phyloP scores from a whole-genome alignment of 1,139 yeast genomes.

The Trichomonascaceae sp. region DNA sequence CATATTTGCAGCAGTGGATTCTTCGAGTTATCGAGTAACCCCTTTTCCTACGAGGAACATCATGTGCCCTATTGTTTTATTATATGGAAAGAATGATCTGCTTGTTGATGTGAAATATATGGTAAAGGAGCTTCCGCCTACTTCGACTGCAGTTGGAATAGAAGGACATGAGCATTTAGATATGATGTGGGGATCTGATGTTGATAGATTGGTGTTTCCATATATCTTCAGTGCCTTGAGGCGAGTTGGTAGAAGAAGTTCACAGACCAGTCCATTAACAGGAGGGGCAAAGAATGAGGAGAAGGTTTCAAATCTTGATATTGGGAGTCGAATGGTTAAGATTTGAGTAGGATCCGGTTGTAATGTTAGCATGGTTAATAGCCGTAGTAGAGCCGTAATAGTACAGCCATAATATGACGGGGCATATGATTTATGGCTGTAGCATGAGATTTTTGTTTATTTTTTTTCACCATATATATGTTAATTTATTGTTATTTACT shows the following conservation, averaged over 20 bases:
- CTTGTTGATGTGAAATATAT: slow-evolving; percentile 78
- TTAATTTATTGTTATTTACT: too few relatives aligned
- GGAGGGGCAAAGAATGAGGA: neutral
- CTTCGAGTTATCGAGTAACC: slow-evolving; percentile 48
- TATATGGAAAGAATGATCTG: slow-evolving; percentile 78
- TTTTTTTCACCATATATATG: too few relatives aligned
- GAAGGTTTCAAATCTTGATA: neutral
- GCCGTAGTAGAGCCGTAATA: too few relatives aligned
- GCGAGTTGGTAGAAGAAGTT: neutral
- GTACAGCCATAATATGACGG: too few relatives aligned
- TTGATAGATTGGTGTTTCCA: slow-evolving; percentile 47
- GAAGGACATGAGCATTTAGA: slow-evolving; percentile 76
- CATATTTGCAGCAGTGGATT: slow-evolving; percentile 21
- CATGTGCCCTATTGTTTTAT: slow-evolving; percentile 60
- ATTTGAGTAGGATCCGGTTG: neutral
- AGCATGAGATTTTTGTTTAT: too few relatives aligned
- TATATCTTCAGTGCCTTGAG: slow-evolving; percentile 39
- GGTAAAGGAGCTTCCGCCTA: slow-evolving; percentile 48
- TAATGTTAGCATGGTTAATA: neutral
- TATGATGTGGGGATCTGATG: slow-evolving; percentile 78
- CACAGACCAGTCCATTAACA: neutral
- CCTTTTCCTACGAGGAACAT: slow-evolving; percentile 65
- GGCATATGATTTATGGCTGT: too few relatives aligned
- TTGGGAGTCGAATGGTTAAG: neutral
- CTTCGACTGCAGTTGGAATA: slow-evolving; percentile 40